These are phyloP conservation scores for Triticum urartu DNA, from an alignment of 176 grass and related monocot genomes.

Conservation along the genomic window DNA sequence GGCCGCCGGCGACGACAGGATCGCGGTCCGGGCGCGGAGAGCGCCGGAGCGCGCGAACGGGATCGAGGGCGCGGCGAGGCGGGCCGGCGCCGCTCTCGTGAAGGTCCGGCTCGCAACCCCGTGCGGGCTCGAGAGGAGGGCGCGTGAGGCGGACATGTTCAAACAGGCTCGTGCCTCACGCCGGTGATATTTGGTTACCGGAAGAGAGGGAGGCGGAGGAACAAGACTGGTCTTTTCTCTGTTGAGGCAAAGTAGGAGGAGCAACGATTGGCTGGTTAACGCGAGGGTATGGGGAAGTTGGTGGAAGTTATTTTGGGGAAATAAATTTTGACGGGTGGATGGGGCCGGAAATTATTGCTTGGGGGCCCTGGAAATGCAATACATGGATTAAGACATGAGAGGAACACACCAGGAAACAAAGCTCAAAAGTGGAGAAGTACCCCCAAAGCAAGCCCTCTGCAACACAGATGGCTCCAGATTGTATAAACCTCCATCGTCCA, in stretches of 20 bases:
- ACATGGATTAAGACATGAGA: background rate
- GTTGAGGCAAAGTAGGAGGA: background rate
- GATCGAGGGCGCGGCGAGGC: conserved; percentile 15
- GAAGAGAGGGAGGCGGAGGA: background rate
- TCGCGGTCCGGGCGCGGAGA: conserved; percentile 24
- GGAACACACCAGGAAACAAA: no score
- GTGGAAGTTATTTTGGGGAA: conserved; percentile 38
- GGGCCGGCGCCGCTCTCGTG: background rate
- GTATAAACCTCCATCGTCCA: no score
- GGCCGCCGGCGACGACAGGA: conserved; percentile 36
- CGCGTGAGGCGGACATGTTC: conserved; percentile 52
- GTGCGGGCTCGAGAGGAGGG: conserved; percentile 35
- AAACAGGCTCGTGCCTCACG: background rate
- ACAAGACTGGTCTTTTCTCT: background rate
- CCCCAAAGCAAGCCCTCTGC: no score
- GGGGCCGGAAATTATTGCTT: conserved; percentile 25
- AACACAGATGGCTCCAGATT: no score
- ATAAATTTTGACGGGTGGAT: background rate
- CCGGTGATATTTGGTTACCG: background rate
- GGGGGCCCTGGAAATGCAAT: background rate
- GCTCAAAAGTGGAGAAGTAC: no score
- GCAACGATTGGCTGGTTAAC: background rate
- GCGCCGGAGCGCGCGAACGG: background rate
- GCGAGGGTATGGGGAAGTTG: background rate
- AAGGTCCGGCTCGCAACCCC: background rate